Conservation (phyloP, 805 yeast species). For the Sugiyamaella qingdaonensis region DNA sequence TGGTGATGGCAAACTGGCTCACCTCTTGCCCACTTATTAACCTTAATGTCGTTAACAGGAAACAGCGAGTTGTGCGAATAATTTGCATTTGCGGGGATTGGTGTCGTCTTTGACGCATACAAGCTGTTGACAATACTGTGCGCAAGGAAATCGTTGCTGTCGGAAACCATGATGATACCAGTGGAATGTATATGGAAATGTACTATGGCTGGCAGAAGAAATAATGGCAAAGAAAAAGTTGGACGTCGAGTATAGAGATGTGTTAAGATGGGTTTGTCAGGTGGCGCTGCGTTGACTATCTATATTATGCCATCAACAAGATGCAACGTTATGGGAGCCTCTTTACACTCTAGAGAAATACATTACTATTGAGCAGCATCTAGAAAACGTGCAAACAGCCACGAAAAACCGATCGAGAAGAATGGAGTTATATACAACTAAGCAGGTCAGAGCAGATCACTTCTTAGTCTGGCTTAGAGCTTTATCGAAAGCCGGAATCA, state of each 20-base stretch:
- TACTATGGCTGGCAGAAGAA: too few species aligned
- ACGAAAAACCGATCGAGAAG: background rate
- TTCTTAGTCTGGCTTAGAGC: conserved; percentile 37
- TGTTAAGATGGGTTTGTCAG: too few species aligned
- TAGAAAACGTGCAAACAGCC: background rate
- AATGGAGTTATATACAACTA: background rate
- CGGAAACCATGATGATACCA: background rate
- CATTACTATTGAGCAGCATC: background rate
- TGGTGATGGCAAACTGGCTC: too few species aligned
- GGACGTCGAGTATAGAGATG: too few species aligned
- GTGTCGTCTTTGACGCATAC: background rate
- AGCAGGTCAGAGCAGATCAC: background rate
- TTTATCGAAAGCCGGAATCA: conserved; percentile 93
- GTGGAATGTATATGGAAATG: too few species aligned
- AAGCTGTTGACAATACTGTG: background rate
- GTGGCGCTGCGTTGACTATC: too few species aligned
- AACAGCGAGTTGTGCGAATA: background rate
- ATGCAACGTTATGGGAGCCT: too few species aligned
- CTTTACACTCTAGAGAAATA: too few species aligned
- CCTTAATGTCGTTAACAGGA: background rate
- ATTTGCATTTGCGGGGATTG: background rate
- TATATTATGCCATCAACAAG: too few species aligned
- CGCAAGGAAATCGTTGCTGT: background rate
- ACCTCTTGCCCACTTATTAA: background rate
- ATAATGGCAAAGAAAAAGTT: too few species aligned